Conservation (phyloP, 2,329 filamentous ascomycete species). For the Apiospora phragmitis region DNA sequence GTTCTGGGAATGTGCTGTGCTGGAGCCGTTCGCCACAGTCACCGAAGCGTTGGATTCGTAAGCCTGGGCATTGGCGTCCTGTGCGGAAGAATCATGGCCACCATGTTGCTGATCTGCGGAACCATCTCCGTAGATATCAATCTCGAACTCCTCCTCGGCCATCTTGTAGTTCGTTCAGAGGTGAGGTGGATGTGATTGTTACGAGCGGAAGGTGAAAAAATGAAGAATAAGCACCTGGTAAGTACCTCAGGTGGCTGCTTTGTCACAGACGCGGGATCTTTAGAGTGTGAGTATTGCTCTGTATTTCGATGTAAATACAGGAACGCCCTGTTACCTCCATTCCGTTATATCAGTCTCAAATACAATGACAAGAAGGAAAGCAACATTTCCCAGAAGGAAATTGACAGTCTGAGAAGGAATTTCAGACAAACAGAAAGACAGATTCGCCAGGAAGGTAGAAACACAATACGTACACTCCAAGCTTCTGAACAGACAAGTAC, state of each 20-base stretch:
- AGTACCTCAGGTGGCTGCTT: not conserved
- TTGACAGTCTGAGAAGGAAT: too few relatives aligned
- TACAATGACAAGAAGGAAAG: slow-evolving; percentile 11
- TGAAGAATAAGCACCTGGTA: not conserved
- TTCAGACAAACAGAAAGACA: slow-evolving; percentile 16
- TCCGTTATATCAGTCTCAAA: slow-evolving; percentile 37
- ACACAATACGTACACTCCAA: slow-evolving; percentile 57
- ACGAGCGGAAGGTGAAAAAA: not conserved
- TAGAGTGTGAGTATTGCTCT: slow-evolving; percentile 29
- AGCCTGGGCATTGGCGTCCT: slow-evolving; percentile 40
- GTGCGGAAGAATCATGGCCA: slow-evolving; percentile 21
- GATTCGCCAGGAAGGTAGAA: slow-evolving; percentile 30
- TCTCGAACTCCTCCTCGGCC: slow-evolving; percentile 72
- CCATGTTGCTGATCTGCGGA: slow-evolving; percentile 43
- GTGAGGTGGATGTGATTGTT: slow-evolving; percentile 14
- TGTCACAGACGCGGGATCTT: slow-evolving; percentile 16
- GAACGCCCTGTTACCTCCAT: slow-evolving; percentile 36
- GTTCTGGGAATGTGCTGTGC: slow-evolving; percentile 28
- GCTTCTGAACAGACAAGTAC: slow-evolving; percentile 15
- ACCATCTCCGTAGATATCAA: slow-evolving; percentile 69
- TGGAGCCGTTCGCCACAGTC: slow-evolving; percentile 39
- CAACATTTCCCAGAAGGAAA: not conserved
- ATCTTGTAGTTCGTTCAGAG: slow-evolving; percentile 40
- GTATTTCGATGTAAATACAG: slow-evolving; percentile 43
- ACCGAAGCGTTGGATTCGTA: slow-evolving; percentile 40